Percentiles rank a stretch among this genome's conserved stretches.
Conservation (phyloP, 257 asterid species). For the Asclepias syriaca region DNA sequence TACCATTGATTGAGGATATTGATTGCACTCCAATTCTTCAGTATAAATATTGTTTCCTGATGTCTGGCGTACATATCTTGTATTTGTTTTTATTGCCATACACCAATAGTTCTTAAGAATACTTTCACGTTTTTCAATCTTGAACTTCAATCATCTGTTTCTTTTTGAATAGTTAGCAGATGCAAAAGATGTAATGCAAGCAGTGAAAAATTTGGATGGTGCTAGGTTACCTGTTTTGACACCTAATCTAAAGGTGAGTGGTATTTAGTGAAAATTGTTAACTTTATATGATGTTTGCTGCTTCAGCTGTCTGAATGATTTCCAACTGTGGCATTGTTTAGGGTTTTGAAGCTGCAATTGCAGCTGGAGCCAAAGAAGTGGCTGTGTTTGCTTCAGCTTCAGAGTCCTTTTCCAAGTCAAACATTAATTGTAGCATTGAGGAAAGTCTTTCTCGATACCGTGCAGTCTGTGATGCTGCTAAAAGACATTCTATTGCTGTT, state of each 20-base stretch:
- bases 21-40: neutral
- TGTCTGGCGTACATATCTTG: neutral
- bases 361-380: constrained; percentile 92
- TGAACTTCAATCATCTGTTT: constrained; percentile 13
- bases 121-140: constrained; percentile 13
- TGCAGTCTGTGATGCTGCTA: constrained; percentile 73
- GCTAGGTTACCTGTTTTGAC: constrained; percentile 79
- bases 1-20: neutral
- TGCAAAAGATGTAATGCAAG: constrained; percentile 86
- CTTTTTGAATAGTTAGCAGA: constrained; percentile 62
- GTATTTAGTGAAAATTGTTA: constrained; percentile 2
- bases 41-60: neutral
- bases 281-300: neutral
- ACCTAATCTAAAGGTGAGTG: constrained; percentile 73
- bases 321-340: constrained; percentile 18
- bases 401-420: constrained; percentile 84
- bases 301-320: neutral
- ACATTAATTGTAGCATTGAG: constrained; percentile 87
- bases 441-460: constrained; percentile 81
- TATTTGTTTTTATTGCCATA: neutral
- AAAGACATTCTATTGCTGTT: constrained; percentile 71
- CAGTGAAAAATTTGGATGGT: constrained; percentile 64
- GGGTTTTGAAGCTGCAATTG: constrained; percentile 94
- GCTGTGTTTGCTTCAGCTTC: constrained; percentile 97
- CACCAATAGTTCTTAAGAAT: neutral